Evolutionary conservation across 345 rosid species (phyloP).

Genomic region (Boechera stricta): DNA sequence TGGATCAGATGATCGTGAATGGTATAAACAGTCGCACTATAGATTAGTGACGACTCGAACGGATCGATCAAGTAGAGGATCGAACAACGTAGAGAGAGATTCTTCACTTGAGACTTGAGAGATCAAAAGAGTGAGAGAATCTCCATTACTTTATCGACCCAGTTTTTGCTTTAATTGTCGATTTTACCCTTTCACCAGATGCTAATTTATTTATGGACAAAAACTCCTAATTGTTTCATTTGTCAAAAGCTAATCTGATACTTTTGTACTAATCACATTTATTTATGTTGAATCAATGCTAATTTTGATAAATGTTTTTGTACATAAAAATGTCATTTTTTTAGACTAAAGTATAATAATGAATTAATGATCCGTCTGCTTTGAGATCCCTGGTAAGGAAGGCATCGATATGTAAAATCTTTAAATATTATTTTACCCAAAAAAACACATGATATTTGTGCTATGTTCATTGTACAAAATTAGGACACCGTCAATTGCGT

Average conservation of each 20-base stretch:
- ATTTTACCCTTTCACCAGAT: conserved; percentile 39
- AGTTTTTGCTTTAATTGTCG: conserved; percentile 24
- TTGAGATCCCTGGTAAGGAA: too few species aligned
- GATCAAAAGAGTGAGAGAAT: conserved; percentile 37
- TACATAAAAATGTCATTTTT: too few species aligned
- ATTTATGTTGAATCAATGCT: neutral
- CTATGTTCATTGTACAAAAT: neutral
- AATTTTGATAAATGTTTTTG: too few species aligned
- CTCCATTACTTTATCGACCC: conserved; percentile 34
- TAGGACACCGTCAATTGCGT: conserved; percentile 10
- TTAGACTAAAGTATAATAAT: too few species aligned
- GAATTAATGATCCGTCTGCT: too few species aligned
- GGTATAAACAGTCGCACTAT: neutral
- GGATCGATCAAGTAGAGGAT: conserved; percentile 23
- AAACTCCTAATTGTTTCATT: neutral
- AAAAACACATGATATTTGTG: neutral
- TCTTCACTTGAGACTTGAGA: conserved; percentile 37
- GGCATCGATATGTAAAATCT: too few species aligned
- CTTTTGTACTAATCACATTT: neutral
- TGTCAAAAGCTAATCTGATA: too few species aligned
- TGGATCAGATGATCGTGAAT: conserved; percentile 35
- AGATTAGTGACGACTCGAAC: neutral
- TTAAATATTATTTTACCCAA: neutral
- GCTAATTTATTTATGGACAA: conserved; percentile 5
- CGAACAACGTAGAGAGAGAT: conserved; percentile 18